Evolutionary conservation across 2,329 filamentous ascomycete species (phyloP), one percentile per base, ranked within the genome.

Genomic region (Fusarium tupiense): DNA sequence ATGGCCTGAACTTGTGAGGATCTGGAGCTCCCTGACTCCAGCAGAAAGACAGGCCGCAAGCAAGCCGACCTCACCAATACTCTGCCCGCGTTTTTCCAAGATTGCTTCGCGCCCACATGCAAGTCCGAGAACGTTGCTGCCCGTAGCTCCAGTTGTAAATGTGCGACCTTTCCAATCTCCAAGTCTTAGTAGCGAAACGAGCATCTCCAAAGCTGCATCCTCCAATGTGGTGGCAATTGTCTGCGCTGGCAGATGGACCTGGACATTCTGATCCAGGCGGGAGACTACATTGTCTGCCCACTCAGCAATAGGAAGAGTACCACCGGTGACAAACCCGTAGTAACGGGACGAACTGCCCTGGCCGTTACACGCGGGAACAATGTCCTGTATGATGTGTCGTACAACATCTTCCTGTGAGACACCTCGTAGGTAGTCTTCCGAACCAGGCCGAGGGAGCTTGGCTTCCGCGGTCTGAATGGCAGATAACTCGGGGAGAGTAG

Each of bases 291-390:
- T 93, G 81, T 98, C 96, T 4, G 94, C 95, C 61, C 94, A 89
- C 75, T 92, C 88, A 38, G 95, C 95, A 31, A 94, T 90, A 11
- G 94, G 94, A 1, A 95, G 93, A 13, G 88, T 86, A 20, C 94
- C 93, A 50, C 96, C 96, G 0, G 92, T 97, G 11, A 98, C 93
- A 81, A 98, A 98, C 67, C 94, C 95, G 81, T 94, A 97, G 86
- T 97, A 97, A 62, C 91, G 90, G 17, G 90, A 82, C 49, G 88
- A 90, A 47, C 88, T 87, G 74, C 90, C 91, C 77, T 90, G 89
- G 22, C 86, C 88, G 76, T 92, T 94, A 67, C 96, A 87, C 3
- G 88, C 92, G 4, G 88, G 88, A 46, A 88, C 82, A 64, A 90
- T 83, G 67, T 84, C 81, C 13, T 75, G 38, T 16, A 84, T 76